Evolutionary conservation across 495 filamentous ascomycete genomes (phyloP).

Genomic region (Hypomontagnella monticulosa): DNA sequence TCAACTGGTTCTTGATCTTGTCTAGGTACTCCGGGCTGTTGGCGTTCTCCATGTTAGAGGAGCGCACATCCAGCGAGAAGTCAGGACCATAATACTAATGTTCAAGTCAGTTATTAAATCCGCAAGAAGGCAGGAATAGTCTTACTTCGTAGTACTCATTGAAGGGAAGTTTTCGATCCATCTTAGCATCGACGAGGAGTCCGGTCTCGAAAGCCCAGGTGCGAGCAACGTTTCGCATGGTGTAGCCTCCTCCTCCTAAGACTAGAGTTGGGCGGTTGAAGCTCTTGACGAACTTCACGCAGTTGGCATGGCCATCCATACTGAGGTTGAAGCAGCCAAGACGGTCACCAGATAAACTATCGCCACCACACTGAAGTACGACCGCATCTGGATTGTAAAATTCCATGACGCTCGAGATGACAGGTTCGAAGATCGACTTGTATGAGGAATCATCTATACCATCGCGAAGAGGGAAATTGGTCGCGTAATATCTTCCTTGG

Average conservation of each 20-base stretch:
- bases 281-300: slow-evolving; percentile 92
- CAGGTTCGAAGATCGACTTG: slow-evolving; percentile 94
- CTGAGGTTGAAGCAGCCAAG: slow-evolving; percentile 98
- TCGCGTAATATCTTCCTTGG: slow-evolving; percentile 88
- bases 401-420: slow-evolving; percentile 93
- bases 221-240: slow-evolving; percentile 97
- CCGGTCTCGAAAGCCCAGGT: slow-evolving; percentile 99
- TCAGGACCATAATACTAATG: slow-evolving; percentile 93
- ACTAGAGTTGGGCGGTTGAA: slow-evolving; percentile 93
- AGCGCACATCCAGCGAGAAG: slow-evolving; percentile 91
- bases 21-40: slow-evolving; percentile 94
- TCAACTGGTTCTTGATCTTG: slow-evolving; percentile 91
- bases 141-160: slow-evolving; percentile 98
- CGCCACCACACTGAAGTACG: slow-evolving; percentile 95
- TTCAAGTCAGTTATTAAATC: slow-evolving; percentile 43
- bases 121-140: slow-evolving; percentile 6
- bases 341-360: slow-evolving; percentile 92
- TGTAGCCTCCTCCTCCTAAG: slow-evolving; percentile 95
- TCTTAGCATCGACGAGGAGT: slow-evolving; percentile 80
- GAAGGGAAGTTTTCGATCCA: slow-evolving; percentile 86
- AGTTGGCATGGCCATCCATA: slow-evolving; percentile 98
- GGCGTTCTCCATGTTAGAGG: slow-evolving; percentile 99
- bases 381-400: slow-evolving; percentile 95
- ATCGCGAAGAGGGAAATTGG: slow-evolving; percentile 96
- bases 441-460: slow-evolving; percentile 94